Conservation (phyloP, 1,139 yeast genomes). For the Debaryomycetaceae sp. region DNA sequence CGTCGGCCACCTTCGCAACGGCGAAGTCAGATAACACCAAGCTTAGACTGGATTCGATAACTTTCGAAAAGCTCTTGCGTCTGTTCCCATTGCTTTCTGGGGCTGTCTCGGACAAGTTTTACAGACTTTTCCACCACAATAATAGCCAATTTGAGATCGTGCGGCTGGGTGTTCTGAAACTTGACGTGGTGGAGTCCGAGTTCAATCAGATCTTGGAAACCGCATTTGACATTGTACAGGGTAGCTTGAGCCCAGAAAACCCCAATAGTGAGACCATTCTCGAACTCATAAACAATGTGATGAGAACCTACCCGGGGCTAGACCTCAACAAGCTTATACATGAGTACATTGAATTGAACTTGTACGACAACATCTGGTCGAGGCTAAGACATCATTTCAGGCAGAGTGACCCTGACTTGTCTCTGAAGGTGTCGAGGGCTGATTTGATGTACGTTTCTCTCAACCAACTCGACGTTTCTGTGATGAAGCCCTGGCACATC, state of each 20-base stretch:
- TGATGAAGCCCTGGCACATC: conserved; percentile 32
- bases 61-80: conserved; percentile 43
- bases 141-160: conserved; percentile 31
- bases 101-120: conserved; percentile 44
- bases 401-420: conserved; percentile 22
- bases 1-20: not conserved
- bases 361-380: conserved; percentile 64
- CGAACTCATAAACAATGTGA: conserved; percentile 27
- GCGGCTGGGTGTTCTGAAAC: conserved; percentile 25
- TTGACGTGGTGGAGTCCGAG: conserved; percentile 26
- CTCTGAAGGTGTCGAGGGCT: conserved; percentile 33
- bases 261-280: conserved; percentile 35
- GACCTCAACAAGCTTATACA: conserved; percentile 57
- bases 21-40: no score
- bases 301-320: conserved; percentile 37
- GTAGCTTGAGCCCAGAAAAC: conserved; percentile 34
- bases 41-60: conserved; percentile 14
- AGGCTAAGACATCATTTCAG: conserved; percentile 39
- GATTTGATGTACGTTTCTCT: conserved; percentile 53
- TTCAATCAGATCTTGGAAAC: conserved; percentile 33
- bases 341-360: conserved; percentile 64
- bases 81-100: conserved; percentile 44
- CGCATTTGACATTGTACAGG: conserved; percentile 38
- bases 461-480: conserved; percentile 67
- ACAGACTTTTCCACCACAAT: conserved; percentile 41